These are phyloP conservation scores for Copromyces sp. DNA, from an alignment of 495 filamentous ascomycete genomes.

Conservation along the genomic window DNA sequence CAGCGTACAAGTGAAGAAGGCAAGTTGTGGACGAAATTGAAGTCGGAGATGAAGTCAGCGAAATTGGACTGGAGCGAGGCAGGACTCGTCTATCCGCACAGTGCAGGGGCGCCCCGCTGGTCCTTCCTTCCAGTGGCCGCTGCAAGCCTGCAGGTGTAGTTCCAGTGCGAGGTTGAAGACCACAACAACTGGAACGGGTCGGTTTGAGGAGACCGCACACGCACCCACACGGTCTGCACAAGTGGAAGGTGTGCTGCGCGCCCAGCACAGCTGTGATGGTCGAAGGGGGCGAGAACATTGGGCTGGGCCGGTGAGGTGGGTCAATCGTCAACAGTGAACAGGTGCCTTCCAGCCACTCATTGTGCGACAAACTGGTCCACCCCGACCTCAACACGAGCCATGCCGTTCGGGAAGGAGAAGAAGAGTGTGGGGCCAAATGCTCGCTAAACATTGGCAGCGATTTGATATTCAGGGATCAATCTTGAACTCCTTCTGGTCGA, in stretches of 20 bases:
- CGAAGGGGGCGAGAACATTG: not conserved
- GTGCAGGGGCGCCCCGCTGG: not conserved
- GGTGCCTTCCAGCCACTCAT: not conserved
- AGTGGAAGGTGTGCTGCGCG: not conserved
- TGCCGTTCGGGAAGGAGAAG: not conserved
- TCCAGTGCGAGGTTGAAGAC: not conserved
- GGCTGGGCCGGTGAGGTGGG: not conserved
- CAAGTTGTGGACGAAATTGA: conserved; percentile 15
- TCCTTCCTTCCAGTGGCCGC: not conserved
- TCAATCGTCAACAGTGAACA: not conserved
- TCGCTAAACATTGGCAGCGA: not conserved
- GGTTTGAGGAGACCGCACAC: not conserved
- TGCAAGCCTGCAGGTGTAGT: not conserved
- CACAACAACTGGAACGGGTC: not conserved
- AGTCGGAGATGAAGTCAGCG: conserved; percentile 25
- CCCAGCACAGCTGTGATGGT: not conserved
- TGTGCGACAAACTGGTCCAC: not conserved
- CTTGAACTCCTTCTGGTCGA: not conserved
- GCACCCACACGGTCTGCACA: not conserved
- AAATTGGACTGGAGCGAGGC: conserved; percentile 5
- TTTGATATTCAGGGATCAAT: not conserved
- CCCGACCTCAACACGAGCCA: not conserved
- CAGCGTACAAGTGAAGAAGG: not conserved
- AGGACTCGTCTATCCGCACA: not conserved
- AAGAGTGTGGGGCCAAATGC: not conserved